phyloP scores from a whole-genome alignment of 805 yeast species.

The Komagataella mondaviorum region DNA sequence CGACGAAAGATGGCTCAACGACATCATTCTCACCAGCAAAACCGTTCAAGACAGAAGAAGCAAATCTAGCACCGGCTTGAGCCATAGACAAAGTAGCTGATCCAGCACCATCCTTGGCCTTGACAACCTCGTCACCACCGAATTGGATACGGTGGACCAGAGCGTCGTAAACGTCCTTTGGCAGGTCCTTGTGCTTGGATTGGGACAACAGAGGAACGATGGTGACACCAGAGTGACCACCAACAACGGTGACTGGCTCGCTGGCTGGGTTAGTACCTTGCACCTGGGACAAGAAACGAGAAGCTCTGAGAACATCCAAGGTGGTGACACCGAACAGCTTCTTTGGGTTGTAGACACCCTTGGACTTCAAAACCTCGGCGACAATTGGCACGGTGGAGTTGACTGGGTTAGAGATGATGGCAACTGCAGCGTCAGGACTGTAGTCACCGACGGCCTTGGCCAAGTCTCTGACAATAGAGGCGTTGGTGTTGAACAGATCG shows the following conservation, averaged over 20 bases:
- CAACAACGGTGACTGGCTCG: slow-evolving; percentile 79
- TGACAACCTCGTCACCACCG: slow-evolving; percentile 84
- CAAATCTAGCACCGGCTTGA: slow-evolving; percentile 69
- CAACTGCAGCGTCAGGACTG: slow-evolving; percentile 75
- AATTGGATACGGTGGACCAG: slow-evolving; percentile 85
- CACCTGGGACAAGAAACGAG: slow-evolving; percentile 64
- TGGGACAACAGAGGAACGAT: slow-evolving; percentile 89
- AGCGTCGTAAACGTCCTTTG: slow-evolving; percentile 50
- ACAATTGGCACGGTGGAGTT: slow-evolving; percentile 96
- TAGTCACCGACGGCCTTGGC: slow-evolving; percentile 74
- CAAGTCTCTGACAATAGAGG: slow-evolving; percentile 86
- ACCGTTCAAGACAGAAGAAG: slow-evolving; percentile 50
- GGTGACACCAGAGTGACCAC: slow-evolving; percentile 96
- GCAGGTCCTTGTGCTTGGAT: slow-evolving; percentile 52
- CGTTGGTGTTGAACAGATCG: slow-evolving; percentile 91
- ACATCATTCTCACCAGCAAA: slow-evolving; percentile 28
- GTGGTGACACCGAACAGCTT: slow-evolving; percentile 94
- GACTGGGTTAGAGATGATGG: slow-evolving; percentile 88
- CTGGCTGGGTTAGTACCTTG: slow-evolving; percentile 62
- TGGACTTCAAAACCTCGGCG: slow-evolving; percentile 77
- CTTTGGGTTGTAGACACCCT: slow-evolving; percentile 84
- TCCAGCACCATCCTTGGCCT: slow-evolving; percentile 76
- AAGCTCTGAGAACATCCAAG: slow-evolving; percentile 80
- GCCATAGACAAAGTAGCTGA: slow-evolving; percentile 84
- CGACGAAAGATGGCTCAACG: slow-evolving; percentile 45